Evolutionary conservation across 441 rosid genomes (phyloP), one percentile per base, ranked within the genome.

Genomic region (Hura crepitans): DNA sequence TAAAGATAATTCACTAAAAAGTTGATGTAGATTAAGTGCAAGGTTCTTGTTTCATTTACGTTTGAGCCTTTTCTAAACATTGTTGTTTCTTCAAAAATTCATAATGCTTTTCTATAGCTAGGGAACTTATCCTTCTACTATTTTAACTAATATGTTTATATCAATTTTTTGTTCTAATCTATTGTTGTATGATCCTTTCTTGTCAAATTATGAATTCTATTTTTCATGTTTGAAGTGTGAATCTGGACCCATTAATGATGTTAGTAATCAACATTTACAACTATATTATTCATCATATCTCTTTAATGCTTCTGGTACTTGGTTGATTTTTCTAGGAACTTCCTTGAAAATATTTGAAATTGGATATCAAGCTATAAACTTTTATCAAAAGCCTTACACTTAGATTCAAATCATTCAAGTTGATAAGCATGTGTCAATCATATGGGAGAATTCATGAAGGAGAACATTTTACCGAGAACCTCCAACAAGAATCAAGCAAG

Each of bases 401-500:
- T 13, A 2, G 49, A 49, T 45, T 70, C 50, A 46, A 47, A 35
- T 31, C n/a, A 61, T 66, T 58, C 45, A 45, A 65, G 77, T 49
- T 65, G 72, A 70, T 10, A 35, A 71, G 65, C 55, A 50, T 28
- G 12, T 43, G 43, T 62, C 60, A 45, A 54, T 43, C 33, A 18
- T 18, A 74, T 78, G 82, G 82, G 79, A 57, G 75, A 74, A 74
- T 70, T 72, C 56, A 63, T 60, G 45, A 22, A 56, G 50, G 65
- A 43, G 65, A 57, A 68, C 53, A 71, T 65, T 61, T 49, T 71
- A 57, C 64, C 72, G 1, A 50, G 31, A 69, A 17, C 55, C 39
- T 67, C 67, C 55, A 18, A 33, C 68, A 65, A 69, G 49, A 27
- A 42, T 74, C 53, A 62, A 63, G 6, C 58, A n/a, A 71, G 75